Conservation (phyloP, 2,329 filamentous ascomycete species). For the Penicillium hesseltinei region DNA sequence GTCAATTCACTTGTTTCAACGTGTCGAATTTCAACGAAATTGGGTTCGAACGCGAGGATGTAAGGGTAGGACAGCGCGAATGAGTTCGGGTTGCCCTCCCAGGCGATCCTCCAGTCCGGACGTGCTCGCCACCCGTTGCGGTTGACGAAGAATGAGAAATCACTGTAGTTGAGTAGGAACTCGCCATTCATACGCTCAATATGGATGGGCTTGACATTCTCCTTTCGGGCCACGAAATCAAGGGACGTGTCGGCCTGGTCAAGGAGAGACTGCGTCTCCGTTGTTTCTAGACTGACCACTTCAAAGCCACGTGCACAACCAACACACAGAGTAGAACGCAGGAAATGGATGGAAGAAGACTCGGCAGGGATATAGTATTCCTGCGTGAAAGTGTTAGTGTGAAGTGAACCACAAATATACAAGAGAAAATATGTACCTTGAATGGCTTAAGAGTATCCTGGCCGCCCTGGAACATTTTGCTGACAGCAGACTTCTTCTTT, state of each 20-base stretch:
- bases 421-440: constrained; percentile 54
- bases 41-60: constrained; percentile 94
- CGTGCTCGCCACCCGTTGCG: constrained; percentile 95
- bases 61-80: constrained; percentile 96
- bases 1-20: constrained; percentile 89
- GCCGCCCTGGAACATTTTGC: constrained; percentile 90
- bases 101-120: constrained; percentile 95
- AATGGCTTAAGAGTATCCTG: constrained; percentile 95
- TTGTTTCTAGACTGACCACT: constrained; percentile 91
- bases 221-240: constrained; percentile 92
- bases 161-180: constrained; percentile 95
- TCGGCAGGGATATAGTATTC: constrained; percentile 99
- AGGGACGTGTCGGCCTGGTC: constrained; percentile 97
- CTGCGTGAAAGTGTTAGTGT: constrained; percentile 36
- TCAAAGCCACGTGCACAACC: constrained; percentile 95
- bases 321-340: constrained; percentile 94
- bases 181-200: constrained; percentile 97
- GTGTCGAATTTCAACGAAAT: constrained; percentile 94
- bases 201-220: constrained; percentile 91
- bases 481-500: constrained; percentile 92
- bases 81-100: constrained; percentile 88
- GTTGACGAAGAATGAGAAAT: constrained; percentile 99
- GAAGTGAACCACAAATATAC: background rate
- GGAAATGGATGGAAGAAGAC: constrained; percentile 96
- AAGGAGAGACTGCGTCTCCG: constrained; percentile 95